Percentiles rank a stretch among this genome's conserved stretches.
Conservation (phyloP, 2,329 filamentous ascomycete species). For the Stylonectria norvegica region DNA sequence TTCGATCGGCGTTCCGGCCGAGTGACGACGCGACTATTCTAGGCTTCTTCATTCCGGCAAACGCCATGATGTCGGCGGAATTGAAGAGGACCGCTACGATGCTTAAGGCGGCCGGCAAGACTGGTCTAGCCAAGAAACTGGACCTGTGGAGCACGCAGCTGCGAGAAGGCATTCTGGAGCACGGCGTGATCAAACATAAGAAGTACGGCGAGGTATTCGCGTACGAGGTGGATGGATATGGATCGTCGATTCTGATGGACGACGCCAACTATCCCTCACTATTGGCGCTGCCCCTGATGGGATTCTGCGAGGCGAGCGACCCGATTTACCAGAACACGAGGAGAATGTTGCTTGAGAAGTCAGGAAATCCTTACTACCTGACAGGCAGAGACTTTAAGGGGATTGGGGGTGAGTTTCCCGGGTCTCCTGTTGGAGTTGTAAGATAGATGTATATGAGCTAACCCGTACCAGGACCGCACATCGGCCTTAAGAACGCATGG, state of each 20-base stretch:
- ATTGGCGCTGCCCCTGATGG: slow-evolving; percentile 73
- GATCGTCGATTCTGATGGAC: slow-evolving; percentile 80
- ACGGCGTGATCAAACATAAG: slow-evolving; percentile 75
- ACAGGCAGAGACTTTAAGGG: slow-evolving; percentile 73
- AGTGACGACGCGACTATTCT: slow-evolving; percentile 94
- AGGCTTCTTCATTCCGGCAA: slow-evolving; percentile 91
- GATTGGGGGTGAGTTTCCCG: slow-evolving; percentile 67
- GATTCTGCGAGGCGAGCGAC: slow-evolving; percentile 65
- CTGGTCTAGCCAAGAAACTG: slow-evolving; percentile 50
- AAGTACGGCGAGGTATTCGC: slow-evolving; percentile 78
- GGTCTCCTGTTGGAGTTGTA: neutral
- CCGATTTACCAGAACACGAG: slow-evolving; percentile 83
- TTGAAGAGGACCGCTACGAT: slow-evolving; percentile 70
- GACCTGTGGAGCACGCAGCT: slow-evolving; percentile 61
- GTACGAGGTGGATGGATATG: slow-evolving; percentile 85
- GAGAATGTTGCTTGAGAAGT: slow-evolving; percentile 67
- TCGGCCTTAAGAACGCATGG: slow-evolving; percentile 90
- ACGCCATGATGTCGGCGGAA: slow-evolving; percentile 94
- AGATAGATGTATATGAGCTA: slow-evolving; percentile 1
- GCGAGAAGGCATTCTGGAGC: slow-evolving; percentile 73
- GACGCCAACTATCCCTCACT: slow-evolving; percentile 85
- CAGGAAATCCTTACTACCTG: slow-evolving; percentile 86
- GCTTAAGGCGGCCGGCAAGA: slow-evolving; percentile 59
- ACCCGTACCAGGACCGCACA: slow-evolving; percentile 52
- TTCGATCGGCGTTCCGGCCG: slow-evolving; percentile 89